Evolutionary conservation across 352 stramenopile genomes (phyloP), one percentile per base, ranked within the genome.

Genomic region (Globisporangium canariense): DNA sequence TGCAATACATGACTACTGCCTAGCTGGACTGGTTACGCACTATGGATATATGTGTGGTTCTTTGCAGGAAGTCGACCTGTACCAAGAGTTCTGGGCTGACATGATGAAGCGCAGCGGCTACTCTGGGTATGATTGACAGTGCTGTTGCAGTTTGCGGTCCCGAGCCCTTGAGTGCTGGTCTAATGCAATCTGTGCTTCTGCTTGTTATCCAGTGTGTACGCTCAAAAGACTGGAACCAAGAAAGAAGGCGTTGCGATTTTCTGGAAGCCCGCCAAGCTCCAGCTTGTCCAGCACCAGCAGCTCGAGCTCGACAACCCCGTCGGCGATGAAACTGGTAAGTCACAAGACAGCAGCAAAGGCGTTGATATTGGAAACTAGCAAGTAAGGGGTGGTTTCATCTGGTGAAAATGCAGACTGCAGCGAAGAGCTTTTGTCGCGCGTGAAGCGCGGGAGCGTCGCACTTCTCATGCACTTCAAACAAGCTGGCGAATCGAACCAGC

Each of bases 51-150:
- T 28, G 20, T 30, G 30, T 20, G 50, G 3, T 38, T n/a, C 65
- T n/a, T 43, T 8, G 18, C 59, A 93, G 86, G 86, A 94, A 79
- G 81, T 88, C 11, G 86, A 94, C 66, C 74, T 90, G 13, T 93
- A 90, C 54, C 59, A 79, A 10, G 73, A 84, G 49, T 94, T 94
- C 58, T 94, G 86, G 86, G 66, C 65, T 0, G 68, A 25, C 2
- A 70, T 69, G 62, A 89, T 94, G 79, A 56, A 75, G 46, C 70
- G 70, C 1, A 65, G 87, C 8, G 86, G 83, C 67, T 94, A 92
- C 54, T 55, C 70, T 25, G 82, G 86, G 86, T 93, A 56, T 45
- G 70, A 59, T 25, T 28, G 57, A 5, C 22, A 40, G 16, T 36
- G 16, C 49, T 30, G 16, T 55, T 30, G 3, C 28, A 11, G 45